A percentile compares a stretch with the other conserved stretches of the same genome.
Conservation (phyloP, 225 moss, liverwort and hornwort genomes). For the Thuidium tamariscinum region DNA sequence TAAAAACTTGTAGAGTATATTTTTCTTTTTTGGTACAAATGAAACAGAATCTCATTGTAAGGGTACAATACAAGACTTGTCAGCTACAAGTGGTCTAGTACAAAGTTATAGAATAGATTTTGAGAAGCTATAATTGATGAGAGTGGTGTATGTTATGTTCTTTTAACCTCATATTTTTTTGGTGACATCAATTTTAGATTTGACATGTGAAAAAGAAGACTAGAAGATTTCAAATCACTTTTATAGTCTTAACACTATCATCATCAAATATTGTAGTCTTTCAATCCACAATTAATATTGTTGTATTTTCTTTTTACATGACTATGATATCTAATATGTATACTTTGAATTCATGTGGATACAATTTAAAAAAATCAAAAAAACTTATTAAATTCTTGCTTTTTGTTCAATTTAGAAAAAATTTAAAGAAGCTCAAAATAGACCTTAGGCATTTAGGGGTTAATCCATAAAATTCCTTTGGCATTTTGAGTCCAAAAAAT, state of each 20-base stretch:
- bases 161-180: not conserved
- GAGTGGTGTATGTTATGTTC: not conserved
- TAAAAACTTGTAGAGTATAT: too few relatives aligned
- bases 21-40: too few relatives aligned
- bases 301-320: not conserved
- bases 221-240: not conserved
- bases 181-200: not conserved
- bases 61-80: too few relatives aligned
- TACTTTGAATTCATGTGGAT: too few relatives aligned
- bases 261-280: not conserved
- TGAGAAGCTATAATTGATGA: not conserved
- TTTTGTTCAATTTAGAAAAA: not conserved
- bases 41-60: too few relatives aligned
- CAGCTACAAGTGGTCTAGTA: too few relatives aligned
- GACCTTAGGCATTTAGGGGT: fast-evolving
- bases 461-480: not conserved
- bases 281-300: not conserved
- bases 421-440: not conserved
- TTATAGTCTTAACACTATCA: not conserved
- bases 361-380: not conserved
- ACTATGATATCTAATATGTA: not conserved
- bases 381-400: not conserved
- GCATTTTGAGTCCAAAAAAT: not conserved
- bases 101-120: not conserved
- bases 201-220: not conserved